A percentile compares a stretch with the other conserved stretches of the same genome.
Conservation (phyloP, 2,329 filamentous ascomycete species). For the Diplodia mutila region DNA sequence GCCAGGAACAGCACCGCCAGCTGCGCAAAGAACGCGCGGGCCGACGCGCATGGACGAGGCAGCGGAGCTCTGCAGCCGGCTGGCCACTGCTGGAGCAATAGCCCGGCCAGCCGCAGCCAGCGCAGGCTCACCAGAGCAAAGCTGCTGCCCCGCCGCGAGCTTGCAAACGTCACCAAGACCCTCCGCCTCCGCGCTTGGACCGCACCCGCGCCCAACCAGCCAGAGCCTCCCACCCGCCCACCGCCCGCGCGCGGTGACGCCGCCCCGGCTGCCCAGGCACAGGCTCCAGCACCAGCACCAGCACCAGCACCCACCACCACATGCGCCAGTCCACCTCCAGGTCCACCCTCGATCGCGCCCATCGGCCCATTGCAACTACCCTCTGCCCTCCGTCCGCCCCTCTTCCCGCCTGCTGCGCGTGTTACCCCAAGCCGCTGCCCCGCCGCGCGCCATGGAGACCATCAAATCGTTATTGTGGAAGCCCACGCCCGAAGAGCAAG, state of each 20-base stretch:
- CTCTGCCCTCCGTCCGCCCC: background rate
- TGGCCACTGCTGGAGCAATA: background rate
- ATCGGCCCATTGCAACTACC: background rate
- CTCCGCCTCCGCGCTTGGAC: constrained; percentile 7
- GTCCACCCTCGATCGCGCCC: background rate
- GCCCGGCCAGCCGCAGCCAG: background rate
- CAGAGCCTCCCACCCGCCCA: constrained; percentile 13
- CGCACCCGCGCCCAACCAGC: background rate
- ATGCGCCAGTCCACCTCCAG: background rate
- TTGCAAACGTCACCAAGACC: constrained; percentile 18
- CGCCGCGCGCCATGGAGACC: constrained; percentile 70
- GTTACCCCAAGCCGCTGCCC: background rate
- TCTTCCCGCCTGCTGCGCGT: background rate
- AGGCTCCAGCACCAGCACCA: too few relatives aligned
- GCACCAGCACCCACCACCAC: too few relatives aligned
- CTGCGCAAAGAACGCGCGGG: background rate
- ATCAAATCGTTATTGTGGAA: constrained; percentile 85
- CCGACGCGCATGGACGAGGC: constrained; percentile 7
- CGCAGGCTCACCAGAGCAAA: constrained; percentile 8
- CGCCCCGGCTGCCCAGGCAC: background rate
- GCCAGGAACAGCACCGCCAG: constrained; percentile 14
- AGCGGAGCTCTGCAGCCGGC: background rate
- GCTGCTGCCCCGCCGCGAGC: constrained; percentile 4
- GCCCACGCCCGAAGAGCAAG: constrained; percentile 91
- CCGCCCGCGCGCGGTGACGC: background rate